Percentiles rank a stretch among this genome's conserved stretches.
phyloP scores from a whole-genome alignment of 345 rosid species.

The Ailanthus altissimus region DNA sequence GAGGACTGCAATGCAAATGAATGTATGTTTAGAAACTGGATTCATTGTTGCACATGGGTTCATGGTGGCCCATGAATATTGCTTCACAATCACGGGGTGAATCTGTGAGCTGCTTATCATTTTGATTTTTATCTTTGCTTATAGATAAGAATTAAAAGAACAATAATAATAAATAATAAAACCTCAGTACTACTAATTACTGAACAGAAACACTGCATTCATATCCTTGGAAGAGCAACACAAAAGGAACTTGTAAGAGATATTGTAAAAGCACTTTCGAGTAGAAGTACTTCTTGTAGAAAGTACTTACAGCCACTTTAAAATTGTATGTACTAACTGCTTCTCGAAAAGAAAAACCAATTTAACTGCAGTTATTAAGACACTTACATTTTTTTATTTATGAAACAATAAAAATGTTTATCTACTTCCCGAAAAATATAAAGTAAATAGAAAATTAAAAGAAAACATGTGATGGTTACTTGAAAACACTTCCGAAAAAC shows the following conservation, averaged over 20 bases:
- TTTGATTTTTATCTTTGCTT: background rate
- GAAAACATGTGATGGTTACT: background rate
- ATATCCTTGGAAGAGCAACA: background rate
- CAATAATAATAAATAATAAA: too few relatives aligned
- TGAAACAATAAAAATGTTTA: background rate
- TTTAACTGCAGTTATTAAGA: background rate
- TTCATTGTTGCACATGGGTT: background rate
- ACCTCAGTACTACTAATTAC: background rate
- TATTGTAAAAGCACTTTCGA: background rate
- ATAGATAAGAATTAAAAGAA: background rate
- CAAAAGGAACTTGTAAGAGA: background rate
- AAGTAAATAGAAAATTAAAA: background rate
- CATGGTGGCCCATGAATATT: too few relatives aligned
- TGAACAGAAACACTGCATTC: background rate
- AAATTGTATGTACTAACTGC: background rate
- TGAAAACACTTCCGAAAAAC: background rate
- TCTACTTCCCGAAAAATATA: background rate
- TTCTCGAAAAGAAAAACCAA: background rate
- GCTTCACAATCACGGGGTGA: background rate
- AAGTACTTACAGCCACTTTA: background rate
- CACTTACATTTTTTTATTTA: background rate
- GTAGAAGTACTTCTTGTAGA: background rate
- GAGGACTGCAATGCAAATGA: background rate
- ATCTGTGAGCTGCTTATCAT: background rate
- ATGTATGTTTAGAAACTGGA: background rate